Base-by-base conservation (phyloP, 2,329 filamentous ascomycete species). In the Diaporthe ilicicola region DNA sequence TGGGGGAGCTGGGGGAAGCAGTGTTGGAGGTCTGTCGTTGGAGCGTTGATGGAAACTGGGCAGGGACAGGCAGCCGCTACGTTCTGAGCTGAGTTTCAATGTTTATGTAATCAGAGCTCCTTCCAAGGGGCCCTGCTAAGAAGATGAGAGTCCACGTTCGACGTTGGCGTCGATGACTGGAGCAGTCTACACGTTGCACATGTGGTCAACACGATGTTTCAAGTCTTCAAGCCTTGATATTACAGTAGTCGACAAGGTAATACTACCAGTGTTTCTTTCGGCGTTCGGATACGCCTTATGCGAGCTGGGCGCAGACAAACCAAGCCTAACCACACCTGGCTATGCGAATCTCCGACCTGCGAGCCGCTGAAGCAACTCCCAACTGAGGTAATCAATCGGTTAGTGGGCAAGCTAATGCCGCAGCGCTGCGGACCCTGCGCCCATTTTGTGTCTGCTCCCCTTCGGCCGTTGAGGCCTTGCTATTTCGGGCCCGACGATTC, bases 221-320 rank as follows among this genome's bases (percentile, higher is more conserved):
- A n/a, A n/a, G n/a, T n/a, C n/a, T n/a, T n/a, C n/a, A n/a, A n/a
- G n/a, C n/a, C n/a, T n/a, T n/a, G n/a, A n/a, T n/a, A n/a, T n/a
- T n/a, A n/a, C n/a, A n/a, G n/a, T n/a, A n/a, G n/a, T n/a, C n/a
- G n/a, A n/a, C n/a, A n/a, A n/a, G n/a, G n/a, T n/a, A n/a, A n/a
- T n/a, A n/a, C n/a, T n/a, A n/a, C 9, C 32, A 34, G 32, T 34
- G 32, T 39, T 15, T 53, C 50, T 39, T 15, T 53, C 50, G 50
- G 50, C 32, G 27, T 10, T 62, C 42, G 42, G 59, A 29, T 62
- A 62, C 59, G 27, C 29, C 19, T 62, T 62, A 62, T 62, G 59
- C 59, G 59, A 62, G 24, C 19, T 27, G 42, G 27, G 17, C 39
- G 4, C 19, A 9, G 15, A n/a, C 9, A 17, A 34, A 10, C 24